A percentile compares a stretch with the other conserved stretches of the same genome.
Evolutionary conservation across 495 filamentous ascomycete genomes (phyloP).

Genomic region (Collariella sp.): DNA sequence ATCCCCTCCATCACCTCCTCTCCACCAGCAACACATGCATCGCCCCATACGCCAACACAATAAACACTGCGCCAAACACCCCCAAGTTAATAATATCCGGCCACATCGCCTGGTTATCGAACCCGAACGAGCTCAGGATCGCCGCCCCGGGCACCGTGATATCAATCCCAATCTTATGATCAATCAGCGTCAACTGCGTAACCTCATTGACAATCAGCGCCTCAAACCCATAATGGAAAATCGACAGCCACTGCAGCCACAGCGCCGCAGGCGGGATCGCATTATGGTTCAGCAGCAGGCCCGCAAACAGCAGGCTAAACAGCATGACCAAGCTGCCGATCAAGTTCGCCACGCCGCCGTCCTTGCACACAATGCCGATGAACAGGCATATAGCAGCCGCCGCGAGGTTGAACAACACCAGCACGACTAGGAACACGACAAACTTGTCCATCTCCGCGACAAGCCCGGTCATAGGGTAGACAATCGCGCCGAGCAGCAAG

Average conservation of each 20-base stretch:
- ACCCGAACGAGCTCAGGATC: conserved; percentile 89
- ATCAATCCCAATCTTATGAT: conserved; percentile 89
- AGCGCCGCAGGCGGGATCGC: conserved; percentile 73
- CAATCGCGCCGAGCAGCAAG: conserved; percentile 90
- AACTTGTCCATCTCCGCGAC: conserved; percentile 77
- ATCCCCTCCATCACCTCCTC: conserved; percentile 51
- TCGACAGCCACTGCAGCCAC: conserved; percentile 94
- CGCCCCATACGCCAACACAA: conserved; percentile 79
- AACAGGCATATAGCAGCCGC: conserved; percentile 90
- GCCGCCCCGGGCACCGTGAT: conserved; percentile 94
- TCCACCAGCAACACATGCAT: conserved; percentile 94
- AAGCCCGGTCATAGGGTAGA: conserved; percentile 97
- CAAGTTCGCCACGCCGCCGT: conserved; percentile 85
- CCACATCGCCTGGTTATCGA: conserved; percentile 78
- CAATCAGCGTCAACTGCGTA: conserved; percentile 75
- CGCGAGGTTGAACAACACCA: conserved; percentile 93
- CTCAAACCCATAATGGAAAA: conserved; percentile 98
- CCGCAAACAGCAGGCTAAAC: conserved; percentile 90
- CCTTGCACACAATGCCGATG: conserved; percentile 90
- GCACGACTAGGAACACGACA: conserved; percentile 79
- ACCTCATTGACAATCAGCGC: conserved; percentile 97
- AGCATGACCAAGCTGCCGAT: conserved; percentile 96
- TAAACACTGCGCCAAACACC: conserved; percentile 72
- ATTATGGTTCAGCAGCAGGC: conserved; percentile 86
- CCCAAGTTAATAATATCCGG: conserved; percentile 72